Evolutionary conservation across 2,329 filamentous ascomycete genomes (phyloP).

Genomic region (Ceratocystis huliohia): DNA sequence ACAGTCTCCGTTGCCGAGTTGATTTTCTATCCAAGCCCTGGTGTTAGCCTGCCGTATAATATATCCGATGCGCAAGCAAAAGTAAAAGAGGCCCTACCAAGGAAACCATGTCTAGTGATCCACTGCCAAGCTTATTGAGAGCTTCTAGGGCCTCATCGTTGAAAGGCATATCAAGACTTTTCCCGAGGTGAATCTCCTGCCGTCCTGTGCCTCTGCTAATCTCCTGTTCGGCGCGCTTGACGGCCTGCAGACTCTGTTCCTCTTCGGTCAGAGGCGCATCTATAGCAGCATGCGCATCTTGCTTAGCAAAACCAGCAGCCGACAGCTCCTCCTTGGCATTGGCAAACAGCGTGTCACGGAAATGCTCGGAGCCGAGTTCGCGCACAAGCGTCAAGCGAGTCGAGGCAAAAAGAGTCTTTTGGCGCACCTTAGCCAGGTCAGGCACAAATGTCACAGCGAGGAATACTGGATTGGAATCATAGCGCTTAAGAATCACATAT

Average conservation of each 20-base stretch:
- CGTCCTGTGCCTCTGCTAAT: conserved; percentile 55
- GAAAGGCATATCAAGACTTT: conserved; percentile 45
- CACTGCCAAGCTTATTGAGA: conserved; percentile 45
- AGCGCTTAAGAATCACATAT: conserved; percentile 63
- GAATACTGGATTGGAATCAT: conserved; percentile 45
- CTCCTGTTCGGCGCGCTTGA: conserved; percentile 62
- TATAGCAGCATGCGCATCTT: conserved; percentile 52
- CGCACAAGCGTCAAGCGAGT: conserved; percentile 63
- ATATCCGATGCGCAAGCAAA: neutral
- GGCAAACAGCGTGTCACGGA: conserved; percentile 62
- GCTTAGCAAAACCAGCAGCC: conserved; percentile 54
- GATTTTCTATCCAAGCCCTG: conserved; percentile 45
- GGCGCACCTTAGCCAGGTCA: conserved; percentile 62
- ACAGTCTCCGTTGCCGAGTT: conserved; percentile 57
- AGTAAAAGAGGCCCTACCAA: conserved; percentile 38
- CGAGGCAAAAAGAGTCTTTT: conserved; percentile 76
- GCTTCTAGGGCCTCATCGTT: conserved; percentile 52
- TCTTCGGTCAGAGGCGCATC: conserved; percentile 67
- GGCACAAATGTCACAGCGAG: conserved; percentile 68
- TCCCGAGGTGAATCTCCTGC: conserved; percentile 47
- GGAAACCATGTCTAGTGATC: conserved; percentile 45
- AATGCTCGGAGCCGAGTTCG: conserved; percentile 66
- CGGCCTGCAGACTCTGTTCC: conserved; percentile 56
- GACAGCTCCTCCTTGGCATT: conserved; percentile 59
- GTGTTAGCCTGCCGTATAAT: neutral